These are phyloP conservation scores for Pythium dissotocum DNA, from an alignment of 352 stramenopile species.

Conservation along the genomic window DNA sequence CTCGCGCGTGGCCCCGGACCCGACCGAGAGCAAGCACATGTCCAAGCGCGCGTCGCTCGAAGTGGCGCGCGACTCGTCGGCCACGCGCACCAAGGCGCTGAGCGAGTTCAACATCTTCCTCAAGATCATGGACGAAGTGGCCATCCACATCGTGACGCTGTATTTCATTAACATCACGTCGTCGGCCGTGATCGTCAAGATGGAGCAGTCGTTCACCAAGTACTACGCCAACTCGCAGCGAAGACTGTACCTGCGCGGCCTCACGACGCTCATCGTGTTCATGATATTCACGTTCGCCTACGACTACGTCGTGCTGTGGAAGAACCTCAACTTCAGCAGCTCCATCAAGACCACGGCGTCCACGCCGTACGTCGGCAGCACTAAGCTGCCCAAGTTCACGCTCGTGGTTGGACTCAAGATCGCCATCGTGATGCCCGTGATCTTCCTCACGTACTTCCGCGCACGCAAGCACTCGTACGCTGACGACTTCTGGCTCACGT, in stretches of 20 bases:
- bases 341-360: conserved; percentile 32
- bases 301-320: conserved; percentile 73
- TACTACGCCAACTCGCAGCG: conserved; percentile 77
- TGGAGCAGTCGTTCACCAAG: conserved; percentile 78
- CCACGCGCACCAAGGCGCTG: conserved; percentile 50
- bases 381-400: conserved; percentile 63
- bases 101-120: conserved; percentile 79
- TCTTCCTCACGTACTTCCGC: conserved; percentile 69
- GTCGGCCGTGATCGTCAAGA: conserved; percentile 63
- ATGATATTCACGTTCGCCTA: conserved; percentile 72
- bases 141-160: conserved; percentile 74
- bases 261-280: conserved; percentile 64
- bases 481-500: conserved; percentile 70
- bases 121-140: conserved; percentile 82
- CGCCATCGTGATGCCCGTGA: conserved; percentile 56
- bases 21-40: background rate
- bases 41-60: conserved; percentile 36
- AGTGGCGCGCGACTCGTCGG: conserved; percentile 51
- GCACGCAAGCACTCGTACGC: conserved; percentile 60
- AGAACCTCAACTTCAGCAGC: conserved; percentile 44
- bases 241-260: conserved; percentile 57
- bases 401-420: conserved; percentile 67
- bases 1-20: conserved; percentile 43
- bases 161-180: conserved; percentile 85
- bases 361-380: conserved; percentile 33